Evolutionary conservation across 1,284 basidiomycete genomes (phyloP).

Genomic region (Puccinia polysora): DNA sequence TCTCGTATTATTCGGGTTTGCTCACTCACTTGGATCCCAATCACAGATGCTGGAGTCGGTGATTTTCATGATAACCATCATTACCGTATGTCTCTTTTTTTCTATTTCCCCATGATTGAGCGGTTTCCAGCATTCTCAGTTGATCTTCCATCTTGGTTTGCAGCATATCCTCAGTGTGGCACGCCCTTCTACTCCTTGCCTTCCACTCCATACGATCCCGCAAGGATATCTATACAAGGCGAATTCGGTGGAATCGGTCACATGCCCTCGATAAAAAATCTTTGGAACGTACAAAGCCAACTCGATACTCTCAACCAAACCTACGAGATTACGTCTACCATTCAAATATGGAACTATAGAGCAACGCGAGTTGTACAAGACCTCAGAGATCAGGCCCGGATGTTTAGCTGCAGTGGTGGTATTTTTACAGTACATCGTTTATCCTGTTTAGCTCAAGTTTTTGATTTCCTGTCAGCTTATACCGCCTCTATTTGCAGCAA

Average conservation of each 20-base stretch:
- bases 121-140: neutral
- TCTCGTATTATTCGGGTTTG: neutral
- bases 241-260: slow-evolving; percentile 42
- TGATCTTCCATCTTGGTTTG: neutral
- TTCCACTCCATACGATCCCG: slow-evolving; percentile 17
- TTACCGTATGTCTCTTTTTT: slow-evolving; percentile 13
- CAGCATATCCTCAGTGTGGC: slow-evolving; percentile 38
- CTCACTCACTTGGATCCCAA: neutral
- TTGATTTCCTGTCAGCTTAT: neutral
- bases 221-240: slow-evolving; percentile 26
- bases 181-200: slow-evolving; percentile 22
- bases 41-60: slow-evolving; percentile 24
- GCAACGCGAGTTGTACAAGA: slow-evolving; percentile 15
- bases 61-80: slow-evolving; percentile 40
- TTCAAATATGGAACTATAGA: slow-evolving; percentile 39
- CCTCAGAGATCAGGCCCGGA: slow-evolving; percentile 3
- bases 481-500: slow-evolving; percentile 19
- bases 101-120: neutral
- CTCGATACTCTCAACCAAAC: slow-evolving; percentile 31
- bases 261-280: slow-evolving; percentile 6
- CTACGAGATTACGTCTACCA: slow-evolving; percentile 25
- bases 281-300: slow-evolving; percentile 21
- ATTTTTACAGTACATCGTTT: neutral
- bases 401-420: slow-evolving; percentile 40
- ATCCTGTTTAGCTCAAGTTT: neutral